Evolutionary conservation across 352 stramenopile genomes (phyloP), one percentile per base, ranked within the genome.

Genomic region (Phytophthora brassicae): DNA sequence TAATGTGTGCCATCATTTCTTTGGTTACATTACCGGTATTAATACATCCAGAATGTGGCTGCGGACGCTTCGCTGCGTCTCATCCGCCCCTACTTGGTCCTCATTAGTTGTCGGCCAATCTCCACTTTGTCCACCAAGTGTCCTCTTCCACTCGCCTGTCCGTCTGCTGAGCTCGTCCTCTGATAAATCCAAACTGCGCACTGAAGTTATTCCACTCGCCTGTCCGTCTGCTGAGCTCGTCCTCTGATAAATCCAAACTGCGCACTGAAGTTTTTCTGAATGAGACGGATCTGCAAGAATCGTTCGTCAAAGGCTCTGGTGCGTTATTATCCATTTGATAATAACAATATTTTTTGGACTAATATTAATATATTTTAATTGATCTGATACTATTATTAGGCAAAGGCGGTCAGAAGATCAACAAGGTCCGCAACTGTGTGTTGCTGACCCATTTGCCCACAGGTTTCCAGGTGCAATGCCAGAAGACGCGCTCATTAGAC

Each of bases 401-500:
- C 33, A 93, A 93, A 49, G 89, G 89, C 38, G 89, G 89, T 0
- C 89, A 97, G 68, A 96, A 95, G 74, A 95, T 97, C 64, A 97
- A 97, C 77, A 97, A 96, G 56, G 86, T 95, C 56, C 79, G 85
- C 55, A 96, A 94, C 73, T 92, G 85, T 64, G 89, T 97, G 48
- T 67, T 94, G 57, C 73, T 97, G 33, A 94, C 88, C 35, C 89
- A 97, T 56, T 28, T 79, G 11, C 87, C 89, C 17, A 93, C 89
- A 31, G 88, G 84, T 4, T 53, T 93, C 6, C 81, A 84, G 43
- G 78, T 93, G 60, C 84, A 78, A 23, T 90, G 80, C 66, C 84
- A 93, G 59, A 87, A 91, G 69, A 92, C 84, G 46, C 81, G 84
- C 22, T 91, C 81, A 57, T 73, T 93, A 17, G 82, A 91, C 48